phyloP scores from a whole-genome alignment of 768 basidiomycete genomes.

The Suillus paluster region DNA sequence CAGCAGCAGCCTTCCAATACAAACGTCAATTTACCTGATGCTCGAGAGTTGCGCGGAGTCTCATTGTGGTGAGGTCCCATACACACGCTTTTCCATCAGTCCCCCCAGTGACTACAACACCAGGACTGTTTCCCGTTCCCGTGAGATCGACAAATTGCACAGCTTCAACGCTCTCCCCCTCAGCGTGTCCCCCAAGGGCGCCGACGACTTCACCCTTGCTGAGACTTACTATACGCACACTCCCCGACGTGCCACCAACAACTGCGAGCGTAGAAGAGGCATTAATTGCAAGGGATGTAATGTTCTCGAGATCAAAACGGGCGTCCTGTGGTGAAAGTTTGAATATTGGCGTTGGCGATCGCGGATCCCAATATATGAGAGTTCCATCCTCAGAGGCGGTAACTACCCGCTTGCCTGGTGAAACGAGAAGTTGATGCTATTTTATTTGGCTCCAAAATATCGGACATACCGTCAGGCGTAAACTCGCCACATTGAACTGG shows the following conservation, averaged over 20 bases:
- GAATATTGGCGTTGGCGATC: slow-evolving; percentile 74
- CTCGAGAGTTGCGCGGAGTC: slow-evolving; percentile 77
- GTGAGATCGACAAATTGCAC: slow-evolving; percentile 83
- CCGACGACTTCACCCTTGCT: slow-evolving; percentile 84
- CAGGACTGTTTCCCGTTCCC: slow-evolving; percentile 54
- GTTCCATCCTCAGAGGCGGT: slow-evolving; percentile 84
- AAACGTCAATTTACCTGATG: slow-evolving; percentile 64
- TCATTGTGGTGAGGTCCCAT: slow-evolving; percentile 92
- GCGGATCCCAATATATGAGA: slow-evolving; percentile 92
- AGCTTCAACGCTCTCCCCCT: slow-evolving; percentile 88
- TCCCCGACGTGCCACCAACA: slow-evolving; percentile 84
- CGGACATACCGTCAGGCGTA: slow-evolving; percentile 77
- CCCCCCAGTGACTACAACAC: slow-evolving; percentile 81
- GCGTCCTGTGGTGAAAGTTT: slow-evolving; percentile 75
- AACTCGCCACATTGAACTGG: slow-evolving; percentile 88
- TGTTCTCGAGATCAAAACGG: slow-evolving; percentile 80
- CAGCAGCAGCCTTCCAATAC: not conserved
- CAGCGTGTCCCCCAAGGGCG: slow-evolving; percentile 79
- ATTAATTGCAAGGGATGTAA: slow-evolving; percentile 87
- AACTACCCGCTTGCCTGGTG: slow-evolving; percentile 81
- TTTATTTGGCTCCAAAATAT: not conserved
- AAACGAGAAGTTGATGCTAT: slow-evolving; percentile 10
- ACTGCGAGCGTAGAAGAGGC: slow-evolving; percentile 88
- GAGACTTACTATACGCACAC: slow-evolving; percentile 86
- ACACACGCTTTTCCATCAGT: slow-evolving; percentile 95